Percentiles rank a stretch among this genome's conserved stretches.
Conservation (phyloP, 2,329 filamentous ascomycete species). For the Periconia macrospinosa region DNA sequence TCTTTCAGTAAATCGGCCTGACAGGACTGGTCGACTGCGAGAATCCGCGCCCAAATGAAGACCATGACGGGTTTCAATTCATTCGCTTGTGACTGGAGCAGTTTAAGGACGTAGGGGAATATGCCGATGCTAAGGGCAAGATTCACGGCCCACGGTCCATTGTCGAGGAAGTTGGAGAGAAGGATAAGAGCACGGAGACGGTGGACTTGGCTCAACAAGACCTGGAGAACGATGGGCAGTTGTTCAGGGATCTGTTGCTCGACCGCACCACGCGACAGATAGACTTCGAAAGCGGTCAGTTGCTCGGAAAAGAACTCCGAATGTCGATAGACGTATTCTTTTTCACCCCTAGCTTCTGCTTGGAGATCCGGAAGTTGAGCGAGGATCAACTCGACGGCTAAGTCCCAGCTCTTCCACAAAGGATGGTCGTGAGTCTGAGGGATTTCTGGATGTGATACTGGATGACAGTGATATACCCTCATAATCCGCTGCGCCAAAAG, state of each 20-base stretch:
- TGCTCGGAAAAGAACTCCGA: constrained; percentile 97
- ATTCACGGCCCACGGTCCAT: constrained; percentile 98
- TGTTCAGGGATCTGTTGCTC: constrained; percentile 90
- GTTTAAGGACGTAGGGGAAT: constrained; percentile 97
- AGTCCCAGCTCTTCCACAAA: constrained; percentile 96
- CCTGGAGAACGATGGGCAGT: constrained; percentile 92
- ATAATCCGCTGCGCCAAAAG: constrained; percentile 92
- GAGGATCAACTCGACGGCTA: constrained; percentile 93
- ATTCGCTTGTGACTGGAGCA: constrained; percentile 89
- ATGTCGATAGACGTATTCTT: constrained; percentile 87
- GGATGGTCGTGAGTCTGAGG: constrained; percentile 94
- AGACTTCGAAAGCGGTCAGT: constrained; percentile 94
- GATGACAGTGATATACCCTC: constrained; percentile 93
- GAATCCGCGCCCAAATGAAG: constrained; percentile 96
- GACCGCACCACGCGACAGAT: constrained; percentile 80
- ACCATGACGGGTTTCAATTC: constrained; percentile 99
- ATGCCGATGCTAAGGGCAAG: constrained; percentile 96
- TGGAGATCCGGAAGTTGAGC: constrained; percentile 82
- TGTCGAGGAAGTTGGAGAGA: constrained; percentile 88
- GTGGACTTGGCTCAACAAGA: constrained; percentile 93
- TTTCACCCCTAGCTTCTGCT: constrained; percentile 73
- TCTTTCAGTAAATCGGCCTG: constrained; percentile 95
- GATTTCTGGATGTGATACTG: constrained; percentile 87
- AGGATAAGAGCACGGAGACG: constrained; percentile 87
- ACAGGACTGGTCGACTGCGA: constrained; percentile 92